A percentile compares a stretch with the other conserved stretches of the same genome.
Conservation (phyloP, 495 filamentous ascomycete species). For the Beverwykella pulmonaria region DNA sequence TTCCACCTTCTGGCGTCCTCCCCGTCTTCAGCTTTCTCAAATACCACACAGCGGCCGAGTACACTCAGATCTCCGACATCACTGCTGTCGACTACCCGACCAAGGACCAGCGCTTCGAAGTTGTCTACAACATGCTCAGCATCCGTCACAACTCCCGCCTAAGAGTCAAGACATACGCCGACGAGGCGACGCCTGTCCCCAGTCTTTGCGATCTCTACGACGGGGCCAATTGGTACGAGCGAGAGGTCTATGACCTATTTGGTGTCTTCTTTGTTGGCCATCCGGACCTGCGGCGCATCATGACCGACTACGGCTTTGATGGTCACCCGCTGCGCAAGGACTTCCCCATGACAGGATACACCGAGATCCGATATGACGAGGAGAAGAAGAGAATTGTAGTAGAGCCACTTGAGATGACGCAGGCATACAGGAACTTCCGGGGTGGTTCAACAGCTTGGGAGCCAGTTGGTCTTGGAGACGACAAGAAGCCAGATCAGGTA, state of each 20-base stretch:
- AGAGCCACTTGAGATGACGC: conserved; percentile 94
- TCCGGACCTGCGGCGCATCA: conserved; percentile 94
- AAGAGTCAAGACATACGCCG: conserved; percentile 97
- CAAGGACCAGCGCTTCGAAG: conserved; percentile 89
- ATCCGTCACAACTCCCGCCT: conserved; percentile 95
- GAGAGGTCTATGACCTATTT: conserved; percentile 96
- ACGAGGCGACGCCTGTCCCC: conserved; percentile 93
- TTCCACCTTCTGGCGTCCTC: conserved; percentile 80
- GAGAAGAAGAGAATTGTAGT: conserved; percentile 99
- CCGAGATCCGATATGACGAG: conserved; percentile 96
- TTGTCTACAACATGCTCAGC: conserved; percentile 96
- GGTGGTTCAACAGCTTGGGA: conserved; percentile 69
- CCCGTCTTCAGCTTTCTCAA: conserved; percentile 96
- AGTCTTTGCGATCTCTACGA: conserved; percentile 84
- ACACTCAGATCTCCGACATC: conserved; percentile 88
- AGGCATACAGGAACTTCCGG: conserved; percentile 99
- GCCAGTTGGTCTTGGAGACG: conserved; percentile 79
- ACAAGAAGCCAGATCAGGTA: conserved; percentile 78
- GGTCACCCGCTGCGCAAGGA: conserved; percentile 97
- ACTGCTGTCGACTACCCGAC: conserved; percentile 96
- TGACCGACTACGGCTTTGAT: conserved; percentile 99
- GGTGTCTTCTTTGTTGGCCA: conserved; percentile 95
- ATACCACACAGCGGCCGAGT: conserved; percentile 96
- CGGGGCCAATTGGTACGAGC: conserved; percentile 98
- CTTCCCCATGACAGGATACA: conserved; percentile 97